Evolutionary conservation across 441 rosid genomes (phyloP), one percentile per base, ranked within the genome.

Genomic region (Pelargonium citronellum): DNA sequence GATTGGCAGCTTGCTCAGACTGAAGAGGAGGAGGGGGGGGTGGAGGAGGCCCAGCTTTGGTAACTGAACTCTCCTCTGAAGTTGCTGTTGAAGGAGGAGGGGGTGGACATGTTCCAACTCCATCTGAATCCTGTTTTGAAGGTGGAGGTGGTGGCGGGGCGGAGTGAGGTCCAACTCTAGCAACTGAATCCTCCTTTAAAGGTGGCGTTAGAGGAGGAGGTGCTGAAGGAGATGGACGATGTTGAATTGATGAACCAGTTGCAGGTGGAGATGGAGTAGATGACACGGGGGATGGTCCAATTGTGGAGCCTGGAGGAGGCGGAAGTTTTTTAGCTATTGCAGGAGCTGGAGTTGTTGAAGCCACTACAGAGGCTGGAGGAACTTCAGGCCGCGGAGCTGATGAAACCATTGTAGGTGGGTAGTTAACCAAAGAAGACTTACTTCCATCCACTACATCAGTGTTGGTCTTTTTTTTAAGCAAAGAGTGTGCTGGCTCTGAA

Each of bases 21-120:
- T 39, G 70, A 68, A 71, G 60, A 58, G 86, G 86, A 79, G 87
- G 87, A 49, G 85, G 84, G 4, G 94, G 85, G 47, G 91, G 87
- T 22, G 83, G 80, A 46, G 86, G 85, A 37, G 84, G 85, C 43
- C 73, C 71, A 55, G 70, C 55, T 12, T 15, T 49, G 55, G 8
- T 1, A 37, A 49, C 61, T 16, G 61, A 16, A 16, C 17, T 19
- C 20, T 55, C 61, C 61, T 16, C 19, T 55, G n/a, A 16, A 55
- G 61, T 55, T 55, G 19, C 20, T 15, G 61, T 55, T 15, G 61
- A 19, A 55, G 61, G 61, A 55, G 61, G 61, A 7, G 61, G 20
- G 61, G 61, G 24, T 15, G 61, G 61, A 7, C 61, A 15, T 55
- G 17, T 17, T 55, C 22, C 61, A 55, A 53, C 60, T 15, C 60